Evolutionary conservation across 1,284 basidiomycete species (phyloP).

Genomic region (Cerioporus squamosus): DNA sequence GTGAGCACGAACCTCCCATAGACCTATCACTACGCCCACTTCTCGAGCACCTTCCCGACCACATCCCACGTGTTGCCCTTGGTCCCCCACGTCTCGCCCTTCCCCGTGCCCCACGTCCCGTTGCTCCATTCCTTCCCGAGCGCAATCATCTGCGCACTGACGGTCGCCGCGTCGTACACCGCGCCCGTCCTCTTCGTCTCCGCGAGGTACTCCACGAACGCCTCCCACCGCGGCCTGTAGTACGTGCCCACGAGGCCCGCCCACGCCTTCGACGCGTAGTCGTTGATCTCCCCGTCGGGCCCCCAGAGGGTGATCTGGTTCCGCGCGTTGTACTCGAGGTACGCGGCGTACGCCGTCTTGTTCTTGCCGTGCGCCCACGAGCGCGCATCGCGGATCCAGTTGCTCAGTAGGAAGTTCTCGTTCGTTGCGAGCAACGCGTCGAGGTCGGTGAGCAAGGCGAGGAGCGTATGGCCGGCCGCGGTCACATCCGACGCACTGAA

Average conservation of each 20-base stretch:
- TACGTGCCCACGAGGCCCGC: conserved; percentile 45
- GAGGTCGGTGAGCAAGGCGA: conserved; percentile 40
- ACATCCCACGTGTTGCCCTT: conserved; percentile 34
- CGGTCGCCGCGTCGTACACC: conserved; percentile 34
- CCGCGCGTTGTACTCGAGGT: conserved; percentile 45
- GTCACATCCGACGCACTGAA: conserved; percentile 28
- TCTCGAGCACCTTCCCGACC: conserved; percentile 25
- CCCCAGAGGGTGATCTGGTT: conserved; percentile 53
- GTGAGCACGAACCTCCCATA: neutral
- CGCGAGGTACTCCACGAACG: conserved; percentile 41
- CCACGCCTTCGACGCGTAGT: conserved; percentile 53
- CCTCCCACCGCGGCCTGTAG: conserved; percentile 41
- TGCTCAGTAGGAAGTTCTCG: conserved; percentile 40
- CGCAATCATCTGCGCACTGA: conserved; percentile 33
- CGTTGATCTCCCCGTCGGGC: conserved; percentile 45
- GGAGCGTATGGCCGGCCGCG: conserved; percentile 31
- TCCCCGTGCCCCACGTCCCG: conserved; percentile 29
- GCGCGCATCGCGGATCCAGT: conserved; percentile 43
- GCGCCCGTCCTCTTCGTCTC: conserved; percentile 32
- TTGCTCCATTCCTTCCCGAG: conserved; percentile 40
- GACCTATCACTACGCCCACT: conserved; percentile 22
- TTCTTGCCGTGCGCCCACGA: conserved; percentile 34
- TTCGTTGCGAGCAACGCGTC: conserved; percentile 42
- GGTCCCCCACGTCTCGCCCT: conserved; percentile 29
- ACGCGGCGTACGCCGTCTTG: conserved; percentile 38